Evolutionary conservation across 257 asterid genomes (phyloP).

Genomic region (Haberlea rhodopensis): DNA sequence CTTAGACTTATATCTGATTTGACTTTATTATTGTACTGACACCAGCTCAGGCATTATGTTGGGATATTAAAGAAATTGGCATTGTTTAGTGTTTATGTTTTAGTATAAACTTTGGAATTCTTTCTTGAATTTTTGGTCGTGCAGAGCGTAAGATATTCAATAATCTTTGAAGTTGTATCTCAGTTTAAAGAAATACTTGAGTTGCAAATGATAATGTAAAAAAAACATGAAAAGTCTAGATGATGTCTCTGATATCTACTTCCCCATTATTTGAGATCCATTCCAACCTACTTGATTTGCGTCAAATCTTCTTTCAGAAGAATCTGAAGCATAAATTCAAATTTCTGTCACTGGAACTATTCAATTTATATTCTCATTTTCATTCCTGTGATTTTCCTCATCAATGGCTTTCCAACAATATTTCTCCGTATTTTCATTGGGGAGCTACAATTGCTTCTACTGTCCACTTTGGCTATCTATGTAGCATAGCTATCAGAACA

Average conservation of each 20-base stretch:
- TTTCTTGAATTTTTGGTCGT: neutral
- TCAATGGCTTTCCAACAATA: neutral
- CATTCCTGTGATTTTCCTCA: neutral
- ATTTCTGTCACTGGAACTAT: neutral
- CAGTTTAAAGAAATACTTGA: no score
- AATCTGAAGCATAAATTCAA: neutral
- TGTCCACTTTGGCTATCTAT: neutral
- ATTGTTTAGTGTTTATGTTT: no score
- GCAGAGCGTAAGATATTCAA: neutral
- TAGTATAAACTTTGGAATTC: neutral
- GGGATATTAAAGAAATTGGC: neutral
- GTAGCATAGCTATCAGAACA: neutral
- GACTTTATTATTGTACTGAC: constrained; percentile 13
- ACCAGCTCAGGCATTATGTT: constrained; percentile 10
- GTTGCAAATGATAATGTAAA: no score
- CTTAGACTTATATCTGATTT: constrained; percentile 21
- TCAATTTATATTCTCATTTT: no score
- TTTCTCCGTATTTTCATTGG: neutral
- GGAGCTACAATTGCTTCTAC: neutral
- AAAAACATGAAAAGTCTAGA: neutral
- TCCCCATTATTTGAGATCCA: neutral
- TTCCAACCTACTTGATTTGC: neutral
- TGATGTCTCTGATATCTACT: neutral
- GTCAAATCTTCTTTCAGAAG: neutral
- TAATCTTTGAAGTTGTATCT: no score